Evolutionary conservation across 495 filamentous ascomycete species (phyloP).

Genomic region (Neurospora intermedia): DNA sequence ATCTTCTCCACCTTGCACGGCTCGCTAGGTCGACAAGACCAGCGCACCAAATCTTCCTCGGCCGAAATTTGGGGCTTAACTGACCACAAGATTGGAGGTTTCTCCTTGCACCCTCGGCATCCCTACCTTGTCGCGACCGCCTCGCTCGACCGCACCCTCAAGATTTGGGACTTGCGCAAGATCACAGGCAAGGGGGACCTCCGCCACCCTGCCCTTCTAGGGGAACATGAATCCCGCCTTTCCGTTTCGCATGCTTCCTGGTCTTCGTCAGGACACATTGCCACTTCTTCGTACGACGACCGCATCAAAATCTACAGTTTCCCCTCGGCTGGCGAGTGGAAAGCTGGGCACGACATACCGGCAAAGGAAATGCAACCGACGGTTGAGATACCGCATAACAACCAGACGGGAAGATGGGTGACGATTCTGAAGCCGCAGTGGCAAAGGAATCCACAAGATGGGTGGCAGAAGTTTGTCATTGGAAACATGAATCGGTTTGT

Average conservation of each 20-base stretch:
- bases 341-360: constrained; percentile 44
- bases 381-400: constrained; percentile 71
- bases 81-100: constrained; percentile 94
- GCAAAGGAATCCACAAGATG: constrained; percentile 68
- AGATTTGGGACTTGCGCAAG: constrained; percentile 88
- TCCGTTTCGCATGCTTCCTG: constrained; percentile 89
- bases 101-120: constrained; percentile 65
- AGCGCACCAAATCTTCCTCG: constrained; percentile 44
- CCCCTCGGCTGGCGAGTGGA: constrained; percentile 53
- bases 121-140: constrained; percentile 84
- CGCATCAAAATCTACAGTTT: constrained; percentile 87
- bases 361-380: constrained; percentile 58
- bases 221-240: constrained; percentile 68
- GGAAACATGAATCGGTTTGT: constrained; percentile 98
- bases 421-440: constrained; percentile 83
- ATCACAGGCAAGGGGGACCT: constrained; percentile 45
- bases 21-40: constrained; percentile 65
- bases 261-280: constrained; percentile 70
- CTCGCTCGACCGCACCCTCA: constrained; percentile 77
- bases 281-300: constrained; percentile 89
- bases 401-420: constrained; percentile 78
- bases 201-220: constrained; percentile 53
- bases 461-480: constrained; percentile 77
- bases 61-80: constrained; percentile 63
- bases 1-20: constrained; percentile 85